A percentile compares a stretch with the other conserved stretches of the same genome.
phyloP scores from a whole-genome alignment of 768 basidiomycete genomes.

The Psilocybe azurescens region DNA sequence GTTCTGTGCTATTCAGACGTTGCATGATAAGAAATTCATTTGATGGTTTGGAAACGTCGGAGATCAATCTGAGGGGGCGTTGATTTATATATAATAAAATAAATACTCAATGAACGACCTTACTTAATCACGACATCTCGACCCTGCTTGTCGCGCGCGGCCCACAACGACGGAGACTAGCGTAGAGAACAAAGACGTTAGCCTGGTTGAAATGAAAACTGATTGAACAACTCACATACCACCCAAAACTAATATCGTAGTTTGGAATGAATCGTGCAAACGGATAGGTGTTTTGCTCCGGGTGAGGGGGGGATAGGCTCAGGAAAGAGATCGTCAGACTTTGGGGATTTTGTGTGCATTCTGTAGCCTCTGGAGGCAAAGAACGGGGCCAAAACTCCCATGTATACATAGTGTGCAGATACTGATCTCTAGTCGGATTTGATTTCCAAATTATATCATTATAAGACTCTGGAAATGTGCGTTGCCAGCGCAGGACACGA shows the following conservation, averaged over 20 bases:
- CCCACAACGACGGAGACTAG: conserved; percentile 8
- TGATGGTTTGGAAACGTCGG: not conserved
- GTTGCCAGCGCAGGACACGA: not conserved
- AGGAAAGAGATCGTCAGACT: not conserved
- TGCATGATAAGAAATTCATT: not conserved
- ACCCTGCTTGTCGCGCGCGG: conserved; percentile 6
- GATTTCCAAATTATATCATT: not conserved
- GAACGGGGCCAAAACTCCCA: conserved; percentile 26
- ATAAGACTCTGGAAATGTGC: not conserved
- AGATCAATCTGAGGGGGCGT: not conserved
- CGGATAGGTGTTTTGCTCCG: conserved; percentile 7
- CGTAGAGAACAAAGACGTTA: not conserved
- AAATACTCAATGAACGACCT: not conserved
- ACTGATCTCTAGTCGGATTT: not conserved
- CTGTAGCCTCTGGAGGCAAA: conserved; percentile 21
- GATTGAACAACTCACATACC: not conserved
- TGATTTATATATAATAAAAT: too few species aligned
- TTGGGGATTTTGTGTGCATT: not conserved
- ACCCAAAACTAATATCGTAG: not conserved
- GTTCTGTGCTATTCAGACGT: not conserved
- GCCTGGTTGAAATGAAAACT: not conserved
- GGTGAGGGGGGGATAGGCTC: not conserved
- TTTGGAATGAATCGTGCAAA: conserved; percentile 4
- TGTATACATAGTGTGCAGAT: not conserved
- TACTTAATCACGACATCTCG: conserved; percentile 20